phyloP scores from a whole-genome alignment of 2,329 filamentous ascomycete species.

The Penicillium italicum region DNA sequence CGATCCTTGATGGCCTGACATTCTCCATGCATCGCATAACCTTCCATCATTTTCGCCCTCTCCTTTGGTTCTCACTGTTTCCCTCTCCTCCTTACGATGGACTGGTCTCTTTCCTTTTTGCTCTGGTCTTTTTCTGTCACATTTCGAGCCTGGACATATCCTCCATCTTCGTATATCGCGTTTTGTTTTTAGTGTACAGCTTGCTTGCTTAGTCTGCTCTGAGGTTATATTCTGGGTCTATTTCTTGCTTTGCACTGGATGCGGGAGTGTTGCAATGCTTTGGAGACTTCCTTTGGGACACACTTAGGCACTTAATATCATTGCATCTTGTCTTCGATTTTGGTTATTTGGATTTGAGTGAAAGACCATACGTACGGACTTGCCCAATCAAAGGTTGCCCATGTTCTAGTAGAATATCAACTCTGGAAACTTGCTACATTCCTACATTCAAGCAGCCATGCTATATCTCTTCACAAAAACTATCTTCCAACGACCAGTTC shows the following conservation, averaged over 20 bases:
- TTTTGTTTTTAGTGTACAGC: conserved; percentile 12
- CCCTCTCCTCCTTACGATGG: conserved; percentile 18
- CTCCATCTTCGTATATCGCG: conserved; percentile 15
- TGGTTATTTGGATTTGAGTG: background rate
- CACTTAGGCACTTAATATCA: conserved; percentile 20
- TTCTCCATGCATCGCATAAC: conserved; percentile 2
- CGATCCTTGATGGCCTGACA: conserved; percentile 24
- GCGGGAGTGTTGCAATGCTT: conserved; percentile 16
- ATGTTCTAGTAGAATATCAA: background rate
- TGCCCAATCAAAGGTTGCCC: background rate
- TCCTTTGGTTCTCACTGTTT: background rate
- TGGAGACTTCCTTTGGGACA: conserved; percentile 12
- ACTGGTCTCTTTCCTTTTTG: conserved; percentile 8
- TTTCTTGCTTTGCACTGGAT: conserved; percentile 4
- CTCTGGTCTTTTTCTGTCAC: background rate
- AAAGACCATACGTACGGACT: background rate
- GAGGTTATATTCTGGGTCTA: conserved; percentile 6
- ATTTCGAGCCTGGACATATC: conserved; percentile 20
- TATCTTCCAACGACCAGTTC: background rate
- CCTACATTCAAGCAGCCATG: background rate
- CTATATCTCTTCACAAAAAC: background rate
- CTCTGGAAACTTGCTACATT: too few species aligned
- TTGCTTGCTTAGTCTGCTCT: background rate
- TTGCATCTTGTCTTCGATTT: conserved; percentile 7
- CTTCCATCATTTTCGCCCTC: background rate